A percentile compares a stretch with the other conserved stretches of the same genome.
Evolutionary conservation across 805 yeast genomes (phyloP).

Genomic region (Phaffomyces thermotolerans): DNA sequence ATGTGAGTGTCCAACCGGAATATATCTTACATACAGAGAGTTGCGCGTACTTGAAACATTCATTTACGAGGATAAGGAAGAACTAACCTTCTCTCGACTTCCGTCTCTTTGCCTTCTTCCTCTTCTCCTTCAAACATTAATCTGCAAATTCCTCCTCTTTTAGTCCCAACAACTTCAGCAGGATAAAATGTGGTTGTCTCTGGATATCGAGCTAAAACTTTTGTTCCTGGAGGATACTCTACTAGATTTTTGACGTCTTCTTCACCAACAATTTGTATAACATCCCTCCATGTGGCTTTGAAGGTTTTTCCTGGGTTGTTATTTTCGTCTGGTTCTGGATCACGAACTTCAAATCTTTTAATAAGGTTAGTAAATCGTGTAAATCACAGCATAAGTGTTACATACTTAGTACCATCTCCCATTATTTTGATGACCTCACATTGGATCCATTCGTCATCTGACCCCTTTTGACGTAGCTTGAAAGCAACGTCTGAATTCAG

Average conservation of each 20-base stretch:
- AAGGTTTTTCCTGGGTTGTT: conserved; percentile 83
- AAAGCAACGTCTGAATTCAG: conserved; percentile 86
- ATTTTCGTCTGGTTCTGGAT: conserved; percentile 95
- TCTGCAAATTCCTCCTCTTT: conserved; percentile 68
- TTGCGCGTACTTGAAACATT: neutral
- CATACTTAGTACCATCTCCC: conserved; percentile 52
- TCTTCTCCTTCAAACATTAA: conserved; percentile 94
- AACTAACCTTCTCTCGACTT: conserved; percentile 79
- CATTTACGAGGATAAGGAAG: conserved; percentile 52
- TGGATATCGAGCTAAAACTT: conserved; percentile 89
- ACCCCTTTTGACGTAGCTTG: conserved; percentile 58
- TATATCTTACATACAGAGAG: neutral
- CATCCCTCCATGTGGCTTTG: conserved; percentile 75
- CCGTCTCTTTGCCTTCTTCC: conserved; percentile 92
- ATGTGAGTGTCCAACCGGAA: no score
- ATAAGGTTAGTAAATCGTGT: conserved; percentile 8
- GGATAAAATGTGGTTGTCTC: conserved; percentile 96
- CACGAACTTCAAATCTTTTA: conserved; percentile 78
- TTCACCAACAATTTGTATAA: conserved; percentile 60
- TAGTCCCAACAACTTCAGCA: conserved; percentile 79
- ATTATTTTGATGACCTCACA: conserved; percentile 77
- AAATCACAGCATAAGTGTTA: neutral
- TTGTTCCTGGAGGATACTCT: conserved; percentile 65
- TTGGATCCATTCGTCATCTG: conserved; percentile 92
- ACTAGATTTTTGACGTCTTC: conserved; percentile 34